These are phyloP conservation scores for Neotropicomus parvogracilis DNA, from an alignment of 1,284 basidiomycete genomes.

Conservation along the genomic window DNA sequence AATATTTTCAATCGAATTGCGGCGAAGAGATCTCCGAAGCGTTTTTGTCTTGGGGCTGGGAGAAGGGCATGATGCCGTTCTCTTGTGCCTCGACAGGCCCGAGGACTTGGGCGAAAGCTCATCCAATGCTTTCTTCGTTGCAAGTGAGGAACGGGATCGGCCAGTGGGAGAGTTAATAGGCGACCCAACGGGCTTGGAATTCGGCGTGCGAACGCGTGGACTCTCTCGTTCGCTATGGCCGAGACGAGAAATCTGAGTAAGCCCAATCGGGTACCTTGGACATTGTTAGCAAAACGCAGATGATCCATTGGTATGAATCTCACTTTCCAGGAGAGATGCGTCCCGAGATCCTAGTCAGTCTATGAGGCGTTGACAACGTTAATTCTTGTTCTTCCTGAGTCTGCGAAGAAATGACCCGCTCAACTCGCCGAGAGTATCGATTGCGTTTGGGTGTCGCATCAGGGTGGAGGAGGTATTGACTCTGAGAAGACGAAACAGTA, in stretches of 20 bases:
- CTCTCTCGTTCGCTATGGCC: not conserved
- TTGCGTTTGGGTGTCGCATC: constrained; percentile 33
- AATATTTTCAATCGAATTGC: constrained; percentile 9
- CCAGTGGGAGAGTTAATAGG: not conserved
- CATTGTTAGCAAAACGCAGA: constrained; percentile 9
- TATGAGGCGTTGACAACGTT: constrained; percentile 2
- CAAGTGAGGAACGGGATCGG: not conserved
- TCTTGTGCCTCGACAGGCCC: not conserved
- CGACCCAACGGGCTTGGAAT: constrained; percentile 4
- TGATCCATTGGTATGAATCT: constrained; percentile 1
- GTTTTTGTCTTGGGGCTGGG: constrained; percentile 4
- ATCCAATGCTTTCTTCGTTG: constrained; percentile 1
- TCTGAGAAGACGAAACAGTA: constrained; percentile 31
- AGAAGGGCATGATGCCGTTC: constrained; percentile 1
- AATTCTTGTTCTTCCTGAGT: constrained; percentile 30
- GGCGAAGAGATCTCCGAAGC: not conserved
- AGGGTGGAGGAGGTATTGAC: constrained; percentile 32
- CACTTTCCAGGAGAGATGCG: constrained; percentile 15
- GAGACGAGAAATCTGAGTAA: not conserved
- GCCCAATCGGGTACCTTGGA: not conserved
- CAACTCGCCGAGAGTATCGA: constrained; percentile 14
- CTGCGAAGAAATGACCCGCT: constrained; percentile 31
- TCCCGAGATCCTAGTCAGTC: not conserved
- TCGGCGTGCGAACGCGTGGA: not conserved
- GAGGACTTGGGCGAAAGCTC: not conserved